Base-by-base conservation (phyloP, 1,139 yeast genomes). In the Lodderomyces orthopsilosis region DNA sequence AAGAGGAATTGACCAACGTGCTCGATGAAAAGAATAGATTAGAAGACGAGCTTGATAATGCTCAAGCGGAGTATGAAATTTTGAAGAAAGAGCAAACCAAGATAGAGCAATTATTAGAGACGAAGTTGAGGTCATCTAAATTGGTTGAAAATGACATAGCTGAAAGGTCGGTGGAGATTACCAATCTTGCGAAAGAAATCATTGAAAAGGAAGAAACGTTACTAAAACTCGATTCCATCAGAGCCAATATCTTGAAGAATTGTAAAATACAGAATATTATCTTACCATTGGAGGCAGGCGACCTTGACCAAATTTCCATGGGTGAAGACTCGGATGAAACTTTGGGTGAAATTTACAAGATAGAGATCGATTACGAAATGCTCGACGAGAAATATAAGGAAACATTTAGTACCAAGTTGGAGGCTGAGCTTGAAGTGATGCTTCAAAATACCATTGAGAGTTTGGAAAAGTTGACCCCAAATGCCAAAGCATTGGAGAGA, bases 401-500 rank as follows among this genome's bases (percentile, higher is more conserved):
- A 6, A 62, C 57, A 2, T 65, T 52, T 45, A 65, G 51, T 22
- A 42, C 50, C 10, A 60, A 74, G 41, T 68, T 83, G 12, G 77
- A 75, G 46, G 72, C 74, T 1, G 75, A 84, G 38, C 70, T 81
- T 4, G 76, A 57, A 18, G 74, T 61, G 2, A 57, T 56, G 35
- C 56, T 70, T 10, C 63, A 62, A 33, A 55, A 54, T 8, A 59
- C 66, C 1, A 54, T 59, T 12, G 68, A 77, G 26, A 80, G 75
- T 32, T 64, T 91, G 42, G 84, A 80, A 39, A 66, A 67, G 40
- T 68, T 88, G 55, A 81, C 89, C 19, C 96, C 96, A 13, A 90
- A 90, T 59, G 73, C 83, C 22, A 85, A 85, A 52, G 96, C 97
- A 0, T 69, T 77, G 22, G 95, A 87, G 48, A 76, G 96, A 55